phyloP scores from a whole-genome alignment of 306 rosid genomes.

The Pterocarpus macrocarpus region DNA sequence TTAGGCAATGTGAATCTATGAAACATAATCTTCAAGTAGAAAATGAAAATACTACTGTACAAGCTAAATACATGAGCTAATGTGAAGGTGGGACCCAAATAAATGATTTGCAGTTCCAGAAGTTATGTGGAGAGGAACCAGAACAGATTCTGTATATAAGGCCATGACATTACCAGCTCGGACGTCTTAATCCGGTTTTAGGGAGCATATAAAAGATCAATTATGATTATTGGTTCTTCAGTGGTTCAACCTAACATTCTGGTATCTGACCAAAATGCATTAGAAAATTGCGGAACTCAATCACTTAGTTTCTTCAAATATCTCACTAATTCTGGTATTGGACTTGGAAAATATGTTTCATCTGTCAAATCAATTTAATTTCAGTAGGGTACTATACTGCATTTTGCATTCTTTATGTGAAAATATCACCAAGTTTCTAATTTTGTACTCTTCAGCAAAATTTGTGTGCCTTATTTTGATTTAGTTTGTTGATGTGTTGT shows the following conservation, averaged over 20 bases:
- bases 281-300: background rate
- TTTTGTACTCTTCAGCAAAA: conserved; percentile 20
- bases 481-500: conserved; percentile 3
- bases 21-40: background rate
- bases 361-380: conserved; percentile 2
- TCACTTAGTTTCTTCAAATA: background rate
- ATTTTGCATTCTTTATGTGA: background rate
- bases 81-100: background rate
- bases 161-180: too few species aligned
- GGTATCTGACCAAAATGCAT: conserved; percentile 13
- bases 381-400: background rate
- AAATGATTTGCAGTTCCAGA: too few species aligned
- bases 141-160: too few species aligned
- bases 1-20: too few species aligned
- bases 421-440: conserved; percentile 13
- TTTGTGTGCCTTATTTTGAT: background rate
- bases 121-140: too few species aligned
- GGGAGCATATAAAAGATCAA: conserved; percentile 6
- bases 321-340: conserved; percentile 1
- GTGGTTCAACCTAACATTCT: background rate
- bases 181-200: background rate
- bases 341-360: background rate
- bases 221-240: background rate
- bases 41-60: conserved; percentile 6
- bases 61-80: background rate